Evolutionary conservation across 805 yeast genomes (phyloP).

Genomic region (Saturnispora besseyi): DNA sequence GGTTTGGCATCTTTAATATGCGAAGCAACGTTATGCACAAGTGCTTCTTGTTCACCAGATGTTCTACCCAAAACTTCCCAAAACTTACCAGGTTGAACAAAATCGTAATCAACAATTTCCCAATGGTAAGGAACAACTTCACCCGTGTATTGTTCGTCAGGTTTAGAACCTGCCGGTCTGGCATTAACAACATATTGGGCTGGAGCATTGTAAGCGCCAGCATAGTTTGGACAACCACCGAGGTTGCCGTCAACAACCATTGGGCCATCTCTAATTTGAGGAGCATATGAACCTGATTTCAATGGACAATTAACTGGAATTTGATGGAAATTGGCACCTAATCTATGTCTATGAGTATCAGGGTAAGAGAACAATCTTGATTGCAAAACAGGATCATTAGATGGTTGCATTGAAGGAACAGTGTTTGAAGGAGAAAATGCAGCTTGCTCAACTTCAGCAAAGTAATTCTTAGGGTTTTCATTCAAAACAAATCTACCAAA

Average conservation of each 20-base stretch:
- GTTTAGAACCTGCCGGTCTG: conserved; percentile 24
- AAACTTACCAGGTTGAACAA: conserved; percentile 63
- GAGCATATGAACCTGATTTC: conserved; percentile 46
- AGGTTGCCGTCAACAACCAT: conserved; percentile 63
- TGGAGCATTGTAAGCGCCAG: conserved; percentile 45
- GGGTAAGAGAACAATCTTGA: conserved; percentile 75
- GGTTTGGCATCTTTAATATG: conserved; percentile 66
- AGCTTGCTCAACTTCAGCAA: conserved; percentile 81
- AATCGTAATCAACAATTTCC: conserved; percentile 65
- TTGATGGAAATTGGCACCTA: conserved; percentile 69
- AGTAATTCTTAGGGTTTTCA: conserved; percentile 79
- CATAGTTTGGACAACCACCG: conserved; percentile 71
- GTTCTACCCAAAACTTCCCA: conserved; percentile 72
- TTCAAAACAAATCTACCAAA: conserved; percentile 74
- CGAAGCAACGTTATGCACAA: conserved; percentile 75
- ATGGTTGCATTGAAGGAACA: conserved; percentile 76
- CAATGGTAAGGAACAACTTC: conserved; percentile 69
- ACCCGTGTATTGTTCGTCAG: conserved; percentile 27
- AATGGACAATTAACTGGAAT: conserved; percentile 87
- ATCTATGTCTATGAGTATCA: conserved; percentile 78
- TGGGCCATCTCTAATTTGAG: conserved; percentile 77
- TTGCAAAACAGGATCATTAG: conserved; percentile 79
- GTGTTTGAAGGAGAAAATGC: conserved; percentile 81
- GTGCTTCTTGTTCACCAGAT: conserved; percentile 74
- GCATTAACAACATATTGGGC: conserved; percentile 34